A percentile compares a stretch with the other conserved stretches of the same genome.
phyloP scores from a whole-genome alignment of 305 asterid species.

The Solanum aculeatissimum region DNA sequence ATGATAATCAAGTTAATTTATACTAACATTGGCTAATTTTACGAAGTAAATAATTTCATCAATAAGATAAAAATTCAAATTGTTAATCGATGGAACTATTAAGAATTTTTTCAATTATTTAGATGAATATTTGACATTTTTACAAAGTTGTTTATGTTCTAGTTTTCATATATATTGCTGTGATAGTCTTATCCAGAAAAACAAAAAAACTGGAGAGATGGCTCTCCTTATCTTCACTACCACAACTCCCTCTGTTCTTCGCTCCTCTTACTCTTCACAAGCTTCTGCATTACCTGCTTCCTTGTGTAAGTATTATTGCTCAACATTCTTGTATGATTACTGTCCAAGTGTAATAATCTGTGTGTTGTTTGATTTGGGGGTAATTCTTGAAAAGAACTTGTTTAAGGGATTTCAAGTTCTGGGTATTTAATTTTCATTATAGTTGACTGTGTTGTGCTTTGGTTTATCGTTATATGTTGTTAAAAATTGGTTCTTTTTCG shows the following conservation, averaged over 20 bases:
- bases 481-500: background rate
- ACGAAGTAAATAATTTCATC: too few relatives aligned
- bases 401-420: background rate
- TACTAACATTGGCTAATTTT: too few relatives aligned
- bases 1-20: too few relatives aligned
- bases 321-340: background rate
- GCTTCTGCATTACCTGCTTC: background rate
- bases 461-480: background rate
- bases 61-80: too few relatives aligned
- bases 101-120: too few relatives aligned
- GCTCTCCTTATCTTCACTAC: constrained; percentile 6
- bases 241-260: background rate
- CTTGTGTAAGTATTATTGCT: background rate
- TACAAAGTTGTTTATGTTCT: too few relatives aligned
- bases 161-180: background rate
- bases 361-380: background rate
- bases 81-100: too few relatives aligned
- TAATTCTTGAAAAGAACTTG: background rate
- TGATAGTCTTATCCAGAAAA: background rate
- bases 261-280: background rate
- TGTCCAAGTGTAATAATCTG: background rate
- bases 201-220: background rate
- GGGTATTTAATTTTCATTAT: background rate
- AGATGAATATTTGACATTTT: too few relatives aligned
- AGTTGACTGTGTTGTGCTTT: background rate